Evolutionary conservation across 2,329 filamentous ascomycete species (phyloP).

Genomic region (Plenodomus lindquistii): DNA sequence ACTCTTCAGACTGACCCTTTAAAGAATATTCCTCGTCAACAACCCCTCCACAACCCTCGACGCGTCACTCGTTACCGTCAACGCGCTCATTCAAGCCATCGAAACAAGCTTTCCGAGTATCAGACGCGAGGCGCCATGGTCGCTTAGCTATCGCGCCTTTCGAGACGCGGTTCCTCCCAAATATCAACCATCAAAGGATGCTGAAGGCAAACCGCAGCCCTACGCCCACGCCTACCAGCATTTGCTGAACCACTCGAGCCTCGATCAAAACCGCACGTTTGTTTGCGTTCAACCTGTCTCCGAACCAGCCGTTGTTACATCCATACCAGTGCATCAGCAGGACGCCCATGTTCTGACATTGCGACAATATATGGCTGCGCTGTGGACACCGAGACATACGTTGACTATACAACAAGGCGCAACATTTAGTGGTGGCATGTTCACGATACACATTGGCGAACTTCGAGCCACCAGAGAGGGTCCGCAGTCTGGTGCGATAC

Average conservation of each 20-base stretch:
- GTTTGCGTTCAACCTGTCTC: constrained; percentile 26
- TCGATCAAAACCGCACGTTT: constrained; percentile 25
- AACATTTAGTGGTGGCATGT: constrained; percentile 26
- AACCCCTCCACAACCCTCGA: constrained; percentile 28
- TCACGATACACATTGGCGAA: constrained; percentile 34
- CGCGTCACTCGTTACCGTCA: constrained; percentile 24
- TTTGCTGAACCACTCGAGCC: constrained; percentile 30
- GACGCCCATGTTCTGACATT: constrained; percentile 25
- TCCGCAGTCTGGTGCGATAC: constrained; percentile 13
- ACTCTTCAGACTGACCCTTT: neutral
- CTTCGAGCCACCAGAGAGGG: constrained; percentile 27
- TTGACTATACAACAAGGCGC: constrained; percentile 25
- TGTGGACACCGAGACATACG: constrained; percentile 34
- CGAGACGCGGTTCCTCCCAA: constrained; percentile 32
- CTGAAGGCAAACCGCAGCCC: constrained; percentile 17
- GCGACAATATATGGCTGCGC: constrained; percentile 23
- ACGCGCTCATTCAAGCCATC: constrained; percentile 29
- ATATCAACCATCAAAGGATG: constrained; percentile 10
- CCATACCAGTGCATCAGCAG: constrained; percentile 29
- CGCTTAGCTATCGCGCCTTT: constrained; percentile 38
- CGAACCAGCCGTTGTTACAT: constrained; percentile 16
- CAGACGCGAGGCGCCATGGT: constrained; percentile 28
- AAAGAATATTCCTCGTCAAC: constrained; percentile 40
- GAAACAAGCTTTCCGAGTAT: constrained; percentile 31
- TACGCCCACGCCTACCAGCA: constrained; percentile 34